Evolutionary conservation across 1,284 basidiomycete species (phyloP), one percentile per base, ranked within the genome.

Genomic region (Rhodotorula sp.): DNA sequence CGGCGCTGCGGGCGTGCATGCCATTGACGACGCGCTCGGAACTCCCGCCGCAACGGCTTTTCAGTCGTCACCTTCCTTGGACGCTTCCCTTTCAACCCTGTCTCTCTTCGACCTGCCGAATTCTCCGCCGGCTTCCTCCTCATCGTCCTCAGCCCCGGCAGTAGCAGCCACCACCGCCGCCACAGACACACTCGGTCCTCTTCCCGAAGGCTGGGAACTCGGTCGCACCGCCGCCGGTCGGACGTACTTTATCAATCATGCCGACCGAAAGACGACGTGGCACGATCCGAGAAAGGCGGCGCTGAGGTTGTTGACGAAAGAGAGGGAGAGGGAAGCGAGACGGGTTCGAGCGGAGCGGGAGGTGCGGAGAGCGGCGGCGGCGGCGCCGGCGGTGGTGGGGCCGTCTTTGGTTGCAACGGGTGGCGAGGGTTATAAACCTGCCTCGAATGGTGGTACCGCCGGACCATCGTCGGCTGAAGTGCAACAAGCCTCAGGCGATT

Each of bases 171-270:
- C 62, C 18, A 16, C 16, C 28, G 8, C 47, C 15, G 3, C 28
- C 8, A 16, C 28, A 3, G 62, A 12, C 5, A 26, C 28, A 5
- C 52, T 66, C 4, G 57, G 67, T 10, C 72, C 74, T 1, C 63
- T 77, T 6, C 75, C 75, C 7, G 55, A 38, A 0, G 69, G 70
- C 3, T 75, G 71, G 71, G 74, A 75, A 58, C 54, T 28, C 7
- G 52, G 68, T 5, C 59, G 31, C 1, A 62, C 70, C 0, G 61
- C 68, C 16, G 65, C 66, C 55, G 75, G 72, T 1, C 49, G 66
- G 43, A 21, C 57, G 18, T 76, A 76, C 67, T 76, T 68, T 28
- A 73, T 76, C 19, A 68, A 76, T 28, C 75, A 76, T 62, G 28
- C 31, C 15, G 66, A 50, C 19, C 26, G 67, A 7, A 62, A 47